These are phyloP conservation scores for Botrytis aclada DNA, from an alignment of 2,329 filamentous ascomycete species.

Conservation along the genomic window DNA sequence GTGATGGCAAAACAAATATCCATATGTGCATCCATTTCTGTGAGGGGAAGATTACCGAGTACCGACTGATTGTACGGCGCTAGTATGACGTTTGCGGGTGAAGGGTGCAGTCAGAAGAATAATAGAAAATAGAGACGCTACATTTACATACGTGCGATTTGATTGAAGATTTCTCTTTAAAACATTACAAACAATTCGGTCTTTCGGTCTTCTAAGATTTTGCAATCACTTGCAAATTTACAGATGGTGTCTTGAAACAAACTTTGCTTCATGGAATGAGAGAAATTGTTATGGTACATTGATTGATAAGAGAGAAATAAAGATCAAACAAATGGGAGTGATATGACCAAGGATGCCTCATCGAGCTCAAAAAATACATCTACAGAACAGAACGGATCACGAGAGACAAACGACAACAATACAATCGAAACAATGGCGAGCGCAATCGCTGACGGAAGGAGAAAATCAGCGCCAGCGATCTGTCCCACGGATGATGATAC, in stretches of 20 bases:
- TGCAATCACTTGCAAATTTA: neutral
- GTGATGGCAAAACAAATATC: neutral
- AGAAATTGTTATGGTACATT: neutral
- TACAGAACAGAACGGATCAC: constrained; percentile 8
- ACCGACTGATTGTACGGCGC: constrained; percentile 2
- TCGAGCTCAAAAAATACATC: constrained; percentile 9
- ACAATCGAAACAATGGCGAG: constrained; percentile 10
- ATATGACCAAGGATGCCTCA: constrained; percentile 14
- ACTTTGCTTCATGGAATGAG: neutral
- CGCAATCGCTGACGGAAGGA: neutral
- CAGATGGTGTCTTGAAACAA: neutral
- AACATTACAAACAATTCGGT: neutral
- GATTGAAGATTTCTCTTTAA: neutral
- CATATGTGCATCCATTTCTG: no score
- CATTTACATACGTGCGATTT: neutral
- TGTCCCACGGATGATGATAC: constrained; percentile 53
- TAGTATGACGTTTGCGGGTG: constrained; percentile 16
- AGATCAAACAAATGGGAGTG: neutral
- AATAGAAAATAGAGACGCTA: neutral
- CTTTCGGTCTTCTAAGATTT: neutral
- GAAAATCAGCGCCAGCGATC: constrained; percentile 41
- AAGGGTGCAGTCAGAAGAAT: neutral
- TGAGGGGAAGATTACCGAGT: constrained; percentile 2
- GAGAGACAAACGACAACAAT: neutral
- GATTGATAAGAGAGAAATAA: neutral